Evolutionary conservation across 768 basidiomycete species (phyloP).

Genomic region (Hydnomerulius pinastri): DNA sequence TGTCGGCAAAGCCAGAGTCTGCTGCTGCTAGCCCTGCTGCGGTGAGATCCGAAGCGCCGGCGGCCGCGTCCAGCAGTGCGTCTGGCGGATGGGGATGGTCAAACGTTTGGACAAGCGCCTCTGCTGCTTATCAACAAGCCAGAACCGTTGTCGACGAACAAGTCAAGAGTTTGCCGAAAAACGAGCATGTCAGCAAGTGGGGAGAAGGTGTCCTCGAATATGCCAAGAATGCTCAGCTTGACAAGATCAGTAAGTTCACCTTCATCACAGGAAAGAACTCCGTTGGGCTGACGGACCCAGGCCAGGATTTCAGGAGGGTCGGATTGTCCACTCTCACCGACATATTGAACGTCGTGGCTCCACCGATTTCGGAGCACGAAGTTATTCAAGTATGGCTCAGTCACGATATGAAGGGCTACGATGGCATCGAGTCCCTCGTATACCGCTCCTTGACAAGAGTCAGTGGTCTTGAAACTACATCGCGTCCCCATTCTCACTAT

Average conservation of each 20-base stretch:
- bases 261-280: not conserved
- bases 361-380: conserved; percentile 97
- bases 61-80: conserved; percentile 12
- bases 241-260: conserved; percentile 72
- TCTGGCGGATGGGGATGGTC: conserved; percentile 77
- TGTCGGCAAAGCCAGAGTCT: conserved; percentile 35
- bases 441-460: conserved; percentile 86
- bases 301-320: conserved; percentile 86
- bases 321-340: conserved; percentile 89
- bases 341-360: conserved; percentile 94
- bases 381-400: conserved; percentile 95
- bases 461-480: conserved; percentile 22
- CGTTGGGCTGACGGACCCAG: conserved; percentile 40
- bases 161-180: conserved; percentile 83
- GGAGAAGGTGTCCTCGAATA: conserved; percentile 83
- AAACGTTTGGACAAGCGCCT: conserved; percentile 86
- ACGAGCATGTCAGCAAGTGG: conserved; percentile 88
- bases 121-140: conserved; percentile 85
- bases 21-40: conserved; percentile 28
- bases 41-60: conserved; percentile 19
- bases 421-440: conserved; percentile 92
- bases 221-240: conserved; percentile 86
- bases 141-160: conserved; percentile 89
- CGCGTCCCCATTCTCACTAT: conserved; percentile 6
- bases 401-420: conserved; percentile 97